Evolutionary conservation across 352 stramenopile genomes (phyloP).

Genomic region (Pythium rishiriense): DNA sequence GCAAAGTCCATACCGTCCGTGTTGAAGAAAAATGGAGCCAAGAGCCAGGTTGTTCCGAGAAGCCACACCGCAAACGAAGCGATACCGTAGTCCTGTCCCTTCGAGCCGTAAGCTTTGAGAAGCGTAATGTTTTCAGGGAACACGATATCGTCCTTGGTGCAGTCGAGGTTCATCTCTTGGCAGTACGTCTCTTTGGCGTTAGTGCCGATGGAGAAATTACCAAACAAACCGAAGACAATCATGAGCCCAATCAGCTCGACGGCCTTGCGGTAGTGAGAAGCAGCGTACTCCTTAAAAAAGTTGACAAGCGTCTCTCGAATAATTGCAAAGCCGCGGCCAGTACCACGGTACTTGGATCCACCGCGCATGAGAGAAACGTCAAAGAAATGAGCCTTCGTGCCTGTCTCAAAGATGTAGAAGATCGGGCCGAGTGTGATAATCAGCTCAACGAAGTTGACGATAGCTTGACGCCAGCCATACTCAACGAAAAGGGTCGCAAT

Average conservation of each 20-base stretch:
- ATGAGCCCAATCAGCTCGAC: slow-evolving; percentile 80
- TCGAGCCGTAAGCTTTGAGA: slow-evolving; percentile 75
- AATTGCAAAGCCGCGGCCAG: slow-evolving; percentile 83
- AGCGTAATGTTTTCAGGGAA: slow-evolving; percentile 74
- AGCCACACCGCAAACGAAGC: slow-evolving; percentile 89
- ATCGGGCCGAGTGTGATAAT: slow-evolving; percentile 80
- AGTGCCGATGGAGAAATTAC: slow-evolving; percentile 78
- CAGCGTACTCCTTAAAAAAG: slow-evolving; percentile 87
- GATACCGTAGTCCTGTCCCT: slow-evolving; percentile 85
- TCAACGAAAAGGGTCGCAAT: slow-evolving; percentile 84
- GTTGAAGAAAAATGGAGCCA: slow-evolving; percentile 88
- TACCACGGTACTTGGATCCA: slow-evolving; percentile 85
- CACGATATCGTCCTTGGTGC: slow-evolving; percentile 44
- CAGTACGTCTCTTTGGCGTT: slow-evolving; percentile 60
- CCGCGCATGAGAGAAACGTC: slow-evolving; percentile 86
- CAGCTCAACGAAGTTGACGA: slow-evolving; percentile 81
- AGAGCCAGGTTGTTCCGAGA: slow-evolving; percentile 74
- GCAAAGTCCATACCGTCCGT: slow-evolving; percentile 85
- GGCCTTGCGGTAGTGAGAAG: slow-evolving; percentile 81
- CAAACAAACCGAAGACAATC: slow-evolving; percentile 79
- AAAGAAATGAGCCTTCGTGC: slow-evolving; percentile 86
- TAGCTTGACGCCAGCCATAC: slow-evolving; percentile 78
- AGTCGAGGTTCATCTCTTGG: slow-evolving; percentile 47
- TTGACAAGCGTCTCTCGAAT: slow-evolving; percentile 83
- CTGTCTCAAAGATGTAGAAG: slow-evolving; percentile 89